Evolutionary conservation across 202 grass and related monocot genomes (phyloP), one percentile per base, ranked within the genome.

Genomic region (Schoenoplectus tabernaemontani): DNA sequence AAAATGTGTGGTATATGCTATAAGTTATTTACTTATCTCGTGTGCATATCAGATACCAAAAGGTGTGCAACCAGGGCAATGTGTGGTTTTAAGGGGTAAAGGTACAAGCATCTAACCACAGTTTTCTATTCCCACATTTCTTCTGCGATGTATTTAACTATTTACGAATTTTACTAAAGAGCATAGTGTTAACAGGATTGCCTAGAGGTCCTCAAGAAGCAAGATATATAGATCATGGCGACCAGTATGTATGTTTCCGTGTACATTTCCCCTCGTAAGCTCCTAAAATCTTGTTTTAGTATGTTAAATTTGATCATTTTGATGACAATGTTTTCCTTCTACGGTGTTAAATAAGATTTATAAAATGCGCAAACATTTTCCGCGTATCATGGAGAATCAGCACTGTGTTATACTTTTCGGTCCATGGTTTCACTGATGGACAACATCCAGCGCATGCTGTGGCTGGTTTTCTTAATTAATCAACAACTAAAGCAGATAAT

Each of bases 231-330:
- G 77, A 82, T 77, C 82, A 24, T 1, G 91, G 95, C 12, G 91
- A 97, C 69, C 95, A 97, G 82, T 84, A 92, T 89, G 87, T 97
- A n/a, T 87, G 69, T 64, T 97, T 97, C 78, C 85, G 70, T 81
- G 89, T 97, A 26, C 80, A 92, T 85, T 97, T 97, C 72, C 91
- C 95, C 51, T 94, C 83, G 95, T 97, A 94, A 97, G 95, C 53
- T 85, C 48, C 59, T 85, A 71, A 38, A 77, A 63, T 54, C 72
- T n/a, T n/a, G n/a, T n/a, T 19, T 42, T 7, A 42, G 13, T 72
- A 41, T 44, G 12, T 46, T 56, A 82, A 12, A 57, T 4, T 67
- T 20, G 28, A 22, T 82, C 33, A 39, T 71, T 57, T 70, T 71
- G 69, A 51, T 33, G 44, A 13, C 69, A 5, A 9, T 73, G 65